Evolutionary conservation across 1,284 basidiomycete species (phyloP), one percentile per base, ranked within the genome.

Genomic region (Trametes hirsuta): DNA sequence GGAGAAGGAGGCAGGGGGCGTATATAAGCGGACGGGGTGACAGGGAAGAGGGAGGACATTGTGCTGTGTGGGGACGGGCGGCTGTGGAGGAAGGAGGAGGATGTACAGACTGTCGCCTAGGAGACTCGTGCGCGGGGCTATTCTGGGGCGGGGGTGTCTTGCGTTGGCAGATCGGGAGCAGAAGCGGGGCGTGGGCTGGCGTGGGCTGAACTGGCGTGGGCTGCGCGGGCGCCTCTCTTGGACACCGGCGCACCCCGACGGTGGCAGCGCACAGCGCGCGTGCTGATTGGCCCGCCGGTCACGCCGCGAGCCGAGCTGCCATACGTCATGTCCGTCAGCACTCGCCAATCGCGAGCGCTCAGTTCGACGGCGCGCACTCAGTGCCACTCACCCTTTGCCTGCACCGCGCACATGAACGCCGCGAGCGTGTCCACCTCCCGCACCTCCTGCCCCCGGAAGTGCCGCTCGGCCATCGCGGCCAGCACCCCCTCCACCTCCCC

Each of bases 341-440:
- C 36, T 30, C 30, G 30, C 40, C 62, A 45, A 40, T 35, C 24
- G 30, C 47, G 44, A 24, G 22, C 12, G 47, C 44, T 42, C 56
- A 47, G 49, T 57, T 37, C 55, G 22, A 65, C 52, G 25, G 42
- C 48, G 34, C 51, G 47, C 49, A 70, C 66, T n/a, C n/a, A n/a
- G n/a, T n/a, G n/a, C n/a, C n/a, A n/a, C n/a, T 63, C 47, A 71
- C 79, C 80, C 74, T 84, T 88, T 30, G 82, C 79, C 73, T 84
- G 88, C 78, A 91, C 82, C 18, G 84, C 81, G 69, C 81, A 85
- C 85, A 91, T 86, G 66, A 93, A 93, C 46, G 84, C 80, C n/a
- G 88, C 86, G 39, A 93, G 75, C n/a, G 85, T 88, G 61, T 93
- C 90, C 52, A 89, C 84, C 73, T 93, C 91, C 72, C 86, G 85